phyloP scores from a whole-genome alignment of 192 early-diverging fungal species.

The Geosiphon pyriformis region DNA sequence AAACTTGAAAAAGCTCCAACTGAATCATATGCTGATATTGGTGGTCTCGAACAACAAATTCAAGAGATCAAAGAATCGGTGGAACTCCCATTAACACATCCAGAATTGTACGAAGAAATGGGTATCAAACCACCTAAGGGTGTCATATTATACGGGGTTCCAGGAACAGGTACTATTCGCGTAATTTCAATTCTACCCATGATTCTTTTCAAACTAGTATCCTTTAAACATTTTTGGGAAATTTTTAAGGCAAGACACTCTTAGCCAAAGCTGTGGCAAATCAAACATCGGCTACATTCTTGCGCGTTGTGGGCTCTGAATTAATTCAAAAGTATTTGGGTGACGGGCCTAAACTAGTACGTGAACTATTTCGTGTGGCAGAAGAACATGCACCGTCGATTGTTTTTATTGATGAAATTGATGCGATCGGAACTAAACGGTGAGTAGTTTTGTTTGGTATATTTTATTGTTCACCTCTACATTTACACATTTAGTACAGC shows the following conservation, averaged over 20 bases:
- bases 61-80: conserved; percentile 99
- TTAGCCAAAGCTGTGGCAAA: conserved; percentile 98
- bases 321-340: conserved; percentile 99
- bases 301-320: conserved; percentile 96
- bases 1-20: conserved; percentile 98
- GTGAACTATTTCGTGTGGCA: conserved; percentile 95
- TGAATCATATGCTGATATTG: conserved; percentile 97
- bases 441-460: conserved; percentile 10
- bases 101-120: conserved; percentile 97
- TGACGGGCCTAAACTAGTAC: conserved; percentile 96
- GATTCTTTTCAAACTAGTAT: background rate
- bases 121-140: conserved; percentile 98
- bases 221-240: background rate
- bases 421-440: conserved; percentile 96
- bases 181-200: background rate
- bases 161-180: conserved; percentile 64
- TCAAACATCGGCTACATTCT: conserved; percentile 96
- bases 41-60: conserved; percentile 94
- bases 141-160: conserved; percentile 92
- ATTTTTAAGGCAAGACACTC: conserved; percentile 65
- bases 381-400: conserved; percentile 95
- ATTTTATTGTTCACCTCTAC: background rate
- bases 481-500: background rate
- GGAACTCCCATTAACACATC: conserved; percentile 94
- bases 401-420: conserved; percentile 99